Conservation (phyloP, 2,329 filamentous ascomycete species). For the Anthostomella pinea region DNA sequence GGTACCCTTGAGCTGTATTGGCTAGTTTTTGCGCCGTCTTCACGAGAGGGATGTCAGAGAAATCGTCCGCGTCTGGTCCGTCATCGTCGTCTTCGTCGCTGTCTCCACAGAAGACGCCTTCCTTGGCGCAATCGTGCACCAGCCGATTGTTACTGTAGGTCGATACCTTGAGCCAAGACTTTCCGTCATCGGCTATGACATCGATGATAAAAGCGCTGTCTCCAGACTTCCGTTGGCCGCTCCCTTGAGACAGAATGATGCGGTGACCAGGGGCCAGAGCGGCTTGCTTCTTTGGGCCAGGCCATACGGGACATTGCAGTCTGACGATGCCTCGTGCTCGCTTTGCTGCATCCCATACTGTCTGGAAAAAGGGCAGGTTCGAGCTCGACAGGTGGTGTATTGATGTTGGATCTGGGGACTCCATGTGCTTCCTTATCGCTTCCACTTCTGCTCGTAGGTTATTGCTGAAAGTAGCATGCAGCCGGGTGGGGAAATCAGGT, state of each 20-base stretch:
- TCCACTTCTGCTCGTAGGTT: slow-evolving; percentile 23
- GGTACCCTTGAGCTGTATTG: slow-evolving; percentile 24
- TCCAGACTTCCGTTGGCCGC: slow-evolving; percentile 21
- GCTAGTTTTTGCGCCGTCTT: slow-evolving; percentile 28
- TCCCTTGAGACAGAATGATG: slow-evolving; percentile 27
- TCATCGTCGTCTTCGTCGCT: slow-evolving; percentile 23
- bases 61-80: slow-evolving; percentile 10
- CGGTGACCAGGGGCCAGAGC: slow-evolving; percentile 29
- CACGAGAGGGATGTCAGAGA: slow-evolving; percentile 29
- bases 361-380: slow-evolving; percentile 29
- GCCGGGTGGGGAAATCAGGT: slow-evolving; percentile 23
- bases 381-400: slow-evolving; percentile 24
- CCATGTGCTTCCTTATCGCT: slow-evolving; percentile 17
- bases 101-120: slow-evolving; percentile 29
- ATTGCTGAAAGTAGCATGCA: slow-evolving; percentile 22
- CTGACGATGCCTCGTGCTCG: slow-evolving; percentile 27
- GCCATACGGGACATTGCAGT: slow-evolving; percentile 26
- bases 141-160: slow-evolving; percentile 31
- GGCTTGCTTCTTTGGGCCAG: slow-evolving; percentile 22
- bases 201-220: slow-evolving; percentile 26
- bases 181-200: slow-evolving; percentile 29
- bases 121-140: slow-evolving; percentile 32
- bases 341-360: slow-evolving; percentile 32
- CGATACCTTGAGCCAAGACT: slow-evolving; percentile 33
- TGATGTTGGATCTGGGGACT: slow-evolving; percentile 17